Base-by-base conservation (phyloP, 805 yeast genomes). In the Pichia manshurica region DNA sequence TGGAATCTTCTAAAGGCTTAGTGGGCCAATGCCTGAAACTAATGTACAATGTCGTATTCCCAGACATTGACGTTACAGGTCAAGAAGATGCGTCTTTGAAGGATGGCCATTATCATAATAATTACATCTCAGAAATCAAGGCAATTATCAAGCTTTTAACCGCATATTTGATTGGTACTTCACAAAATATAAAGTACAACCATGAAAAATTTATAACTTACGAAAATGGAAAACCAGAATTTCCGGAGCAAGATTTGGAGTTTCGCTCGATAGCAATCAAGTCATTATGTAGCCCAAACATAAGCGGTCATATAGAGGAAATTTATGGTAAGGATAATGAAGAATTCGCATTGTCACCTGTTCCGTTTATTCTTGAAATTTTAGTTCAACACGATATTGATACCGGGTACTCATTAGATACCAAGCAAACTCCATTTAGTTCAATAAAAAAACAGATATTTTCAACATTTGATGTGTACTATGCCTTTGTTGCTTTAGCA, bases 341-440 rank as follows among this genome's bases (percentile, higher is more conserved):
- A 38, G 50, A 47, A 32, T 25, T 47, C 21, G 56, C 67, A 5
- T 60, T 65, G n/a, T 68, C 77, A 0, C 61, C 73, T 21, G 56
- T 77, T 9, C 77, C 79, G 0, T 78, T 77, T 50, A 60, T 79
- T 39, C 57, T 69, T 4, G 83, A 78, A 55, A 58, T 74, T 8
- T 49, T 77, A 21, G 73, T 74, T 2, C 73, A 65, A 43, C 72
- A 70, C 47, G 63, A 57, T 39, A 42, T 51, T 21, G 55, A 59
- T n/a, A 34, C 42, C 1, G 57, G 59, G 37, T 61, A 59, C 0
- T 45, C 56, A 10, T 21, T 34, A 1, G 48, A 45, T 10, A 20
- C 36, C 5, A 46, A 48, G 7, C 19, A 29, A 13, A 58, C 63
- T 3, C 63, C 65, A 6, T 53, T 60, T 23, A 40, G 44, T 13